Evolutionary conservation across 2,329 filamentous ascomycete genomes (phyloP), one percentile per base, ranked within the genome.

Genomic region (Arthroderma sp.): DNA sequence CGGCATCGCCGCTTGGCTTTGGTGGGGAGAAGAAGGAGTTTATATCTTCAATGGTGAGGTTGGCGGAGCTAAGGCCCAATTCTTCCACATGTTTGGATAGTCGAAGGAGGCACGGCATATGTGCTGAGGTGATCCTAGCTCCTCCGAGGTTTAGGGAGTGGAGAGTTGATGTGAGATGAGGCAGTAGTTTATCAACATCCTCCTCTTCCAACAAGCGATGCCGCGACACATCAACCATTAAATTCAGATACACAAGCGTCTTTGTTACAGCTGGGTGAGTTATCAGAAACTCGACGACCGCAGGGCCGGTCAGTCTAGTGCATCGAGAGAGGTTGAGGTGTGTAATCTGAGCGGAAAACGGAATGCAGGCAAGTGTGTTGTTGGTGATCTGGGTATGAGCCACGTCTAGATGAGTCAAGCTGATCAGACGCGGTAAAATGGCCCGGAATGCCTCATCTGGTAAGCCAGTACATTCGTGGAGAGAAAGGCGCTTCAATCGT

Each of bases 321-420:
- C 85, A 89, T 62, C 83, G 85, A 50, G 81, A 78, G 39, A 91
- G 66, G 56, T 86, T 88, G 44, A 91, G 67, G 58, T 91, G 85
- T 1, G 81, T 87, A 51, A 89, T 73, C 50, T 69, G 71, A 7
- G 85, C 84, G 4, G 80, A 80, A n/a, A 70, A 58, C 1, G 84
- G 83, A 50, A 89, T 83, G 15, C 77, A 77, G 53, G 74, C 67
- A 10, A 91, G 70, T 4, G 84, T 83, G 27, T 71, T 67, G 59
- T 86, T 77, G 31, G 80, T 87, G 54, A 91, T 77, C 52, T 81
- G 76, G 1, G 84, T 88, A 52, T 83, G 82, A 6, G 81, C 77
- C n/a, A 88, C 71, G 56, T 91, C 85, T 33, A 91, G 74, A 58
- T 88, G 83, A 1, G 84, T 89, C 44, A 87, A 66, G 44, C 74